Evolutionary conservation across 225 moss, liverwort and hornwort species (phyloP).

Genomic region (Sphagnum tenellum): DNA sequence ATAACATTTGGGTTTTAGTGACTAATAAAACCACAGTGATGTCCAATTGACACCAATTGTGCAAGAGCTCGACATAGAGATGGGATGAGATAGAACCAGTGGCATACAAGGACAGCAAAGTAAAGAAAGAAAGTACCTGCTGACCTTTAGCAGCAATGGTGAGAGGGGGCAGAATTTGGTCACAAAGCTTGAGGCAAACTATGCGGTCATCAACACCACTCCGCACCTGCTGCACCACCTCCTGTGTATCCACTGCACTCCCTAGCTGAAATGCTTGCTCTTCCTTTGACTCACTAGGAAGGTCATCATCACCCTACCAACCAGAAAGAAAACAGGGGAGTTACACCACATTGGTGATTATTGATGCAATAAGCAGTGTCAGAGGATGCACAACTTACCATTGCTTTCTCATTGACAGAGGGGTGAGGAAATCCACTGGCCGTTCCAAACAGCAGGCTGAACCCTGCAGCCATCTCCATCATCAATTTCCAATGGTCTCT

Average conservation of each 20-base stretch:
- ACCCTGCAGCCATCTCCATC: conserved; percentile 17
- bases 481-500: conserved; percentile 2
- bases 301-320: conserved; percentile 14
- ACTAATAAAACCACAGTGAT: no score
- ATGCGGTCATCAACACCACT: conserved; percentile 63
- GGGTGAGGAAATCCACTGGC: conserved; percentile 14
- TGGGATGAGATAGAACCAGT: no score
- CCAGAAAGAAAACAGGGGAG: not conserved
- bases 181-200: conserved; percentile 35
- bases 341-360: not conserved
- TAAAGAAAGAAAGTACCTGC: conserved; percentile 38
- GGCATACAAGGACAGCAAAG: no score
- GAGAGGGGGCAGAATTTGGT: conserved; percentile 44
- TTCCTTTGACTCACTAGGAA: conserved; percentile 9
- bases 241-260: conserved; percentile 34
- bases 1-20: no score
- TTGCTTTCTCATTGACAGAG: conserved; percentile 18
- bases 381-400: conserved; percentile 10
- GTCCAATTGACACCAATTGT: no score
- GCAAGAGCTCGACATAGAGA: no score
- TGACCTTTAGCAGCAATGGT: conserved; percentile 74
- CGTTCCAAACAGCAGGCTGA: conserved; percentile 29
- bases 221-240: conserved; percentile 58
- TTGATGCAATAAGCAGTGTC: not conserved
- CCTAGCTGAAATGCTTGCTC: conserved; percentile 16